Conservation (phyloP, 805 yeast species). For the Saccharomycopsis selenospora region DNA sequence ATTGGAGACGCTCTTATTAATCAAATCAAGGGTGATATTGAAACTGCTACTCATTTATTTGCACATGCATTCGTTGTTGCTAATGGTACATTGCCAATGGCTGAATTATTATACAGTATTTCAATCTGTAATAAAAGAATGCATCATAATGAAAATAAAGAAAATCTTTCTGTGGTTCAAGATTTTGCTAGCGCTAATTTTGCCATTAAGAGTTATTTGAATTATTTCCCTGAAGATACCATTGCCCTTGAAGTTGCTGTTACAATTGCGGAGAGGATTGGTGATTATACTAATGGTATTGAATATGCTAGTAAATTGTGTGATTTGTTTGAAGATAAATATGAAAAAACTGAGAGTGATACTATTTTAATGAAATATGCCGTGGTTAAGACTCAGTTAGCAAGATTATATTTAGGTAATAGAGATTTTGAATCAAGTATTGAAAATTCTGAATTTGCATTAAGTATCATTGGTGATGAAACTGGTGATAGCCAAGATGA, state of each 20-base stretch:
- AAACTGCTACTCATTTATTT: conserved; percentile 47
- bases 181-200: conserved; percentile 56
- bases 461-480: conserved; percentile 41
- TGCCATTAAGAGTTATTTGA: conserved; percentile 61
- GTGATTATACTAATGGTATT: conserved; percentile 50
- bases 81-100: conserved; percentile 60
- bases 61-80: conserved; percentile 77
- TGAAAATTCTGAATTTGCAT: conserved; percentile 49
- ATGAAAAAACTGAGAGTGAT: conserved; percentile 48
- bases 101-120: conserved; percentile 66
- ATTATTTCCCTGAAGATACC: conserved; percentile 50
- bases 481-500: conserved; percentile 34
- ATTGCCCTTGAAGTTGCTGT: conserved; percentile 51
- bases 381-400: conserved; percentile 56
- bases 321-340: conserved; percentile 42
- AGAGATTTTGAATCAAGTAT: conserved; percentile 50
- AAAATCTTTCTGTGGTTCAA: conserved; percentile 53
- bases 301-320: conserved; percentile 41
- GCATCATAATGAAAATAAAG: conserved; percentile 38
- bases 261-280: conserved; percentile 60
- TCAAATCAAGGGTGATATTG: conserved; percentile 39
- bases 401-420: conserved; percentile 62
- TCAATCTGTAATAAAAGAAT: conserved; percentile 39
- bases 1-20: conserved; percentile 69
- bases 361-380: conserved; percentile 44